These are phyloP conservation scores for Xylaria cubensis DNA, from an alignment of 495 filamentous ascomycete genomes.

Conservation along the genomic window DNA sequence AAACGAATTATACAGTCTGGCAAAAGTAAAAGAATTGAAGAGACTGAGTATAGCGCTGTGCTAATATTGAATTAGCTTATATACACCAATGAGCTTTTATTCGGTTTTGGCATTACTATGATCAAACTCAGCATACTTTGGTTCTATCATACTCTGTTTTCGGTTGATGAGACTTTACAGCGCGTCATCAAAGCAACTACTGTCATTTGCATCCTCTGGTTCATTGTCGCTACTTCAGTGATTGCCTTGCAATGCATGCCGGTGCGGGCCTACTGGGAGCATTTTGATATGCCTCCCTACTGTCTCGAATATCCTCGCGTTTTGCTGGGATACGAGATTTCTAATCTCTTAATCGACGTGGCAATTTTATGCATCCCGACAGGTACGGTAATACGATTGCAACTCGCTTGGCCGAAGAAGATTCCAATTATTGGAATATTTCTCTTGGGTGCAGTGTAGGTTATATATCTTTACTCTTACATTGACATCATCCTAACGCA, in stretches of 20 bases:
- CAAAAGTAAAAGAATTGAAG: not conserved
- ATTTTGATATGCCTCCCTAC: not conserved
- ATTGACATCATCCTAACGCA: not conserved
- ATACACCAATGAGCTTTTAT: constrained; percentile 11
- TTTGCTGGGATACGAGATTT: constrained; percentile 21
- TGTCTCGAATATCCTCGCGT: constrained; percentile 10
- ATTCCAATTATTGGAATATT: not conserved
- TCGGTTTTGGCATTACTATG: constrained; percentile 1
- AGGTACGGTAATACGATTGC: not conserved
- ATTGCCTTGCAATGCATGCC: constrained; percentile 36
- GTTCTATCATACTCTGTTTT: constrained; percentile 19
- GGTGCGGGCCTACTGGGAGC: constrained; percentile 32
- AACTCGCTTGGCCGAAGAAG: constrained; percentile 12
- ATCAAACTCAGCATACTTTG: constrained; percentile 26
- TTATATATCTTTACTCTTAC: not conserved
- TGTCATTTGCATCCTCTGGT: constrained; percentile 13
- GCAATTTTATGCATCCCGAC: constrained; percentile 19
- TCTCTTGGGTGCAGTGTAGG: constrained; percentile 18
- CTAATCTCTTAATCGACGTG: constrained; percentile 24
- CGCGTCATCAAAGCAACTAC: not conserved
- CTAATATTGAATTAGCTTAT: not conserved
- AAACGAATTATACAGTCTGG: not conserved
- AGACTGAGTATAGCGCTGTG: not conserved
- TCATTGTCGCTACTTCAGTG: constrained; percentile 27
- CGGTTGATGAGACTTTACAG: not conserved